Evolutionary conservation across 2,329 filamentous ascomycete genomes (phyloP).

Genomic region (Exutisphaerella laricina): DNA sequence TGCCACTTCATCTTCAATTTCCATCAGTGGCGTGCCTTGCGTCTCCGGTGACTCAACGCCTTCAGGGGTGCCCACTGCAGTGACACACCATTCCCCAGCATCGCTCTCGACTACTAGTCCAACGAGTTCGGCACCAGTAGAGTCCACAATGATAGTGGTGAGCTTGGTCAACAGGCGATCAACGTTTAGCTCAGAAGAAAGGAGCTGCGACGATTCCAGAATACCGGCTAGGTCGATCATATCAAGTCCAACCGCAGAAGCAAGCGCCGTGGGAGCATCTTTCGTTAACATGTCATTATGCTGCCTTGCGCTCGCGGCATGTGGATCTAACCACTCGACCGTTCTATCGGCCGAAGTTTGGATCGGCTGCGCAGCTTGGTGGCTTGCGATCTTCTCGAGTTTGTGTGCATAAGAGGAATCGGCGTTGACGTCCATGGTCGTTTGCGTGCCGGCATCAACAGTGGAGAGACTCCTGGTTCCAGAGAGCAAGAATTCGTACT

Average conservation of each 20-base stretch:
- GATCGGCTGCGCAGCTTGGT: conserved; percentile 35
- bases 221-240: conserved; percentile 79
- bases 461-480: conserved; percentile 57
- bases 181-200: conserved; percentile 71
- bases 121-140: conserved; percentile 66
- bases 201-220: conserved; percentile 69
- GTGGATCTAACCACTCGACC: conserved; percentile 47
- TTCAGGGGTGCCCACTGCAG: conserved; percentile 67
- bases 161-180: conserved; percentile 73
- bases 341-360: conserved; percentile 44
- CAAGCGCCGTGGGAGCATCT: conserved; percentile 31
- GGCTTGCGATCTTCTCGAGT: conserved; percentile 41
- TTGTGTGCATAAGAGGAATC: conserved; percentile 36
- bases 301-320: conserved; percentile 29
- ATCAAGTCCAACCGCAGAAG: conserved; percentile 62
- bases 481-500: conserved; percentile 62
- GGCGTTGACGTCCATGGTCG: conserved; percentile 53
- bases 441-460: conserved; percentile 62
- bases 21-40: conserved; percentile 59
- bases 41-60: conserved; percentile 62
- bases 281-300: conserved; percentile 15
- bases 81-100: conserved; percentile 62
- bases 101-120: conserved; percentile 70
- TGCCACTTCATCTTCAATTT: conserved; percentile 61
- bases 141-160: conserved; percentile 74